Conservation (phyloP, 1,284 basidiomycete genomes). For the Rugosomyces carneus region DNA sequence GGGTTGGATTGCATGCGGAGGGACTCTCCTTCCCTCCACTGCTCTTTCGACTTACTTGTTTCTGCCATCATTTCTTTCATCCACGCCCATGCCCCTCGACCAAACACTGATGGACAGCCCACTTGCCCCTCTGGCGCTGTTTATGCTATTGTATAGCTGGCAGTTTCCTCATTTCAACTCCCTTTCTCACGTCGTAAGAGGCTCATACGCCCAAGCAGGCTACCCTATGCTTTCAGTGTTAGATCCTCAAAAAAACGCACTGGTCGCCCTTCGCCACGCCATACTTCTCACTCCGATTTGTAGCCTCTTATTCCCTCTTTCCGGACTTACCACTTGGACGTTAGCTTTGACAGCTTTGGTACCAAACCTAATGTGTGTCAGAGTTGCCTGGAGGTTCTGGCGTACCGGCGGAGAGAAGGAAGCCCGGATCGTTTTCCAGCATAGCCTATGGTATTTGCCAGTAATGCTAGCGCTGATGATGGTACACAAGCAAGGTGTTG, state of each 20-base stretch:
- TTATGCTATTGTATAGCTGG: slow-evolving; percentile 89
- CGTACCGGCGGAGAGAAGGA: slow-evolving; percentile 68
- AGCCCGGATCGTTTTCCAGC: slow-evolving; percentile 77
- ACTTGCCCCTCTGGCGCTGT: slow-evolving; percentile 71
- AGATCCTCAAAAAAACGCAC: slow-evolving; percentile 75
- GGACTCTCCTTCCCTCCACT: slow-evolving; percentile 63
- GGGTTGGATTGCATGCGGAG: slow-evolving; percentile 97
- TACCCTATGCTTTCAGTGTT: slow-evolving; percentile 75
- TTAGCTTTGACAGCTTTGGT: slow-evolving; percentile 78
- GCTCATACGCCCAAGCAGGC: slow-evolving; percentile 89
- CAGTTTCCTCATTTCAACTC: slow-evolving; percentile 99
- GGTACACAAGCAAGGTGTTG: slow-evolving; percentile 82
- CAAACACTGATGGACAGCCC: slow-evolving; percentile 61
- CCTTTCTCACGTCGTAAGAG: slow-evolving; percentile 83
- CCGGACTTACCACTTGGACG: slow-evolving; percentile 83
- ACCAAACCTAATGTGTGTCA: slow-evolving; percentile 71
- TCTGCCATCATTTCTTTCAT: slow-evolving; percentile 41
- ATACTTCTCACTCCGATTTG: slow-evolving; percentile 77
- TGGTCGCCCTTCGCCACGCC: slow-evolving; percentile 84
- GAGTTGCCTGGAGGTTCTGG: slow-evolving; percentile 77
- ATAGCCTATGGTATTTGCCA: slow-evolving; percentile 89
- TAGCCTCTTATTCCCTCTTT: slow-evolving; percentile 75
- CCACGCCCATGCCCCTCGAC: slow-evolving; percentile 31
- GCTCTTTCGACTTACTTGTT: slow-evolving; percentile 44
- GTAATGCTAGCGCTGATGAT: slow-evolving; percentile 91